Evolutionary conservation across 2,329 filamentous ascomycete species (phyloP).

Genomic region (Ciborinia camelliae): DNA sequence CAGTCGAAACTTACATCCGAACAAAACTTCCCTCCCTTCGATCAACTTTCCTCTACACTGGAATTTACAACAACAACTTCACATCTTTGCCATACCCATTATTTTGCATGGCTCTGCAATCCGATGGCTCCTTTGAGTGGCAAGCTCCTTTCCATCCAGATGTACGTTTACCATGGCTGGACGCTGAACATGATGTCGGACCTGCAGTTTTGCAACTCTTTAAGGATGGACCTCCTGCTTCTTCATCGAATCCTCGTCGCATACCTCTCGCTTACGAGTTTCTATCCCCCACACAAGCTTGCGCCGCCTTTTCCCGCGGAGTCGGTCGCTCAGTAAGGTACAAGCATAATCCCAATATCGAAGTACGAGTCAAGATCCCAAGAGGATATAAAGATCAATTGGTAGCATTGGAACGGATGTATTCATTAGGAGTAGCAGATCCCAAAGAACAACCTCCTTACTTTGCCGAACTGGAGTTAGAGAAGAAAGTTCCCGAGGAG

Average conservation of each 20-base stretch:
- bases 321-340: conserved; percentile 77
- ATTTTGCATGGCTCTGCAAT: conserved; percentile 88
- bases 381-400: conserved; percentile 86
- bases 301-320: conserved; percentile 73
- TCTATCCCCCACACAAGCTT: conserved; percentile 78
- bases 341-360: conserved; percentile 66
- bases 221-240: conserved; percentile 78
- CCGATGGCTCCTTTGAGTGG: conserved; percentile 86
- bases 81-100: conserved; percentile 88
- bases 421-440: conserved; percentile 47
- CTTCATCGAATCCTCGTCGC: conserved; percentile 58
- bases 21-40: conserved; percentile 58
- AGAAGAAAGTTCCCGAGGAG: conserved; percentile 65
- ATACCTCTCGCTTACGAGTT: conserved; percentile 90
- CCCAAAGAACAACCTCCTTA: conserved; percentile 56
- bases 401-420: conserved; percentile 61
- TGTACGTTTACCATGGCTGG: conserved; percentile 87
- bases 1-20: conserved; percentile 86
- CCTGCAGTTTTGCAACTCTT: conserved; percentile 90
- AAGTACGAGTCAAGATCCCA: conserved; percentile 82
- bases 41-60: conserved; percentile 90
- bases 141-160: conserved; percentile 90
- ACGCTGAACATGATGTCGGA: conserved; percentile 93
- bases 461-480: conserved; percentile 56
- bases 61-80: conserved; percentile 99